Evolutionary conservation across 768 basidiomycete species (phyloP).

Genomic region (Trametes punicea): DNA sequence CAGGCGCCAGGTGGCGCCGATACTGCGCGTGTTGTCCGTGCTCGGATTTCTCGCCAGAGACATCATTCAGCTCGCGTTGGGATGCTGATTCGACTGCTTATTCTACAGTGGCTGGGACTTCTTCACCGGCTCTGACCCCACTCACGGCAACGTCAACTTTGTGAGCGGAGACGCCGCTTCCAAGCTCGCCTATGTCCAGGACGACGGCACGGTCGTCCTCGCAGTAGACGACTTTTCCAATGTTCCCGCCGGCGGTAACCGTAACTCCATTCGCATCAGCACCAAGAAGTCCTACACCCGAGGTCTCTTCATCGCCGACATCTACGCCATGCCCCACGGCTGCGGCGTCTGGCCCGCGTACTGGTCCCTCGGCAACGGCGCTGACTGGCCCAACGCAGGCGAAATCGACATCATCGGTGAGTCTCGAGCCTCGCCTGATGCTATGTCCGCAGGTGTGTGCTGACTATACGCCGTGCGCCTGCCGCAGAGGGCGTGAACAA

Average conservation of each 20-base stretch:
- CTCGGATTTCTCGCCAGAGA: too few species aligned
- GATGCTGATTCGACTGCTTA: too few species aligned
- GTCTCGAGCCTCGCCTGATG: not conserved
- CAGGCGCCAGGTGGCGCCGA: not conserved
- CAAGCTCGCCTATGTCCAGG: constrained; percentile 57
- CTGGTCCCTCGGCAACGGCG: constrained; percentile 35
- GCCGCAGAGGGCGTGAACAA: constrained; percentile 42
- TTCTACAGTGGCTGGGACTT: constrained; percentile 69
- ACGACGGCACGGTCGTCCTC: constrained; percentile 53
- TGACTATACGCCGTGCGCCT: not conserved
- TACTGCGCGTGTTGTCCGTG: not conserved
- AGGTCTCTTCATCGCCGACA: constrained; percentile 77
- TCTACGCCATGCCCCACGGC: constrained; percentile 67
- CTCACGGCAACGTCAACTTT: constrained; percentile 66
- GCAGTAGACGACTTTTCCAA: constrained; percentile 57
- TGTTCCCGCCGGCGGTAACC: constrained; percentile 48
- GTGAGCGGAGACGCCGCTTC: constrained; percentile 45
- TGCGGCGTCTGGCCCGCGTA: constrained; percentile 64
- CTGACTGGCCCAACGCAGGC: constrained; percentile 28
- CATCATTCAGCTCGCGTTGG: too few species aligned
- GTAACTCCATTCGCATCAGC: constrained; percentile 64
- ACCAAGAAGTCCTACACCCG: constrained; percentile 56
- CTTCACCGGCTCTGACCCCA: constrained; percentile 62
- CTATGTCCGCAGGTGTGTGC: not conserved
- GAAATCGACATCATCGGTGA: constrained; percentile 31